Conservation (phyloP, 106 monocot species). For the Acorus calamus region DNA sequence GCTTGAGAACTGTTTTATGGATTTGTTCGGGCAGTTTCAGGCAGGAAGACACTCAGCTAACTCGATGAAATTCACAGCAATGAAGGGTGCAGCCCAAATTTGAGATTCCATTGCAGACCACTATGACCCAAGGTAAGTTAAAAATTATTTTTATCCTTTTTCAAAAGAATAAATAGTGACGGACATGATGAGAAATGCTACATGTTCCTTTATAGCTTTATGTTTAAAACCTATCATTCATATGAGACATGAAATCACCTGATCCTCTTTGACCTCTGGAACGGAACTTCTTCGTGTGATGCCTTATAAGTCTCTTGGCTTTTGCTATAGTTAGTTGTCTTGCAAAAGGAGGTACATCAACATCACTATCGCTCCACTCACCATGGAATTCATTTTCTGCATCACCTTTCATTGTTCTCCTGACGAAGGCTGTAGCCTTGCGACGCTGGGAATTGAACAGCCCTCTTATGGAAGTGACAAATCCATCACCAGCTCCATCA, state of each 20-base stretch:
- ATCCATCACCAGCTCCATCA: conserved; percentile 96
- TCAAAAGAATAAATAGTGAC: too few relatives aligned
- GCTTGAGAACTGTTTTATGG: too few relatives aligned
- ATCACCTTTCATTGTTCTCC: conserved; percentile 87
- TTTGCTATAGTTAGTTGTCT: conserved; percentile 90
- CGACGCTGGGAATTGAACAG: conserved; percentile 88
- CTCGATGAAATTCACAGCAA: too few relatives aligned
- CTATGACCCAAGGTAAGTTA: too few relatives aligned
- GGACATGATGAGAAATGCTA: too few relatives aligned
- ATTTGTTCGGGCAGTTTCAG: too few relatives aligned
- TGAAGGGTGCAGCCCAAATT: too few relatives aligned
- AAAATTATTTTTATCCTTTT: too few relatives aligned
- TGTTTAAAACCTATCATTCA: too few relatives aligned
- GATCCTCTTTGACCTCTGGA: conserved; percentile 48
- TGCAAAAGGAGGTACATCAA: conserved; percentile 74
- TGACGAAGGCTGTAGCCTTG: conserved; percentile 74
- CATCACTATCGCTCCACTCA: conserved; percentile 81
- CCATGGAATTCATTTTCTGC: conserved; percentile 53
- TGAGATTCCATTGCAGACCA: too few relatives aligned
- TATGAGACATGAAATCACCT: conserved; percentile 17
- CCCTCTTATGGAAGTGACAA: conserved; percentile 86
- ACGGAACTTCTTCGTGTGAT: conserved; percentile 76
- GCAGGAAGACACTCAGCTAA: too few relatives aligned
- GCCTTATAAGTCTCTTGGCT: conserved; percentile 70
- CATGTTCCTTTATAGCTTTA: too few relatives aligned